These are phyloP conservation scores for Aspergillus diversus DNA, from an alignment of 495 filamentous ascomycete species.

Conservation along the genomic window DNA sequence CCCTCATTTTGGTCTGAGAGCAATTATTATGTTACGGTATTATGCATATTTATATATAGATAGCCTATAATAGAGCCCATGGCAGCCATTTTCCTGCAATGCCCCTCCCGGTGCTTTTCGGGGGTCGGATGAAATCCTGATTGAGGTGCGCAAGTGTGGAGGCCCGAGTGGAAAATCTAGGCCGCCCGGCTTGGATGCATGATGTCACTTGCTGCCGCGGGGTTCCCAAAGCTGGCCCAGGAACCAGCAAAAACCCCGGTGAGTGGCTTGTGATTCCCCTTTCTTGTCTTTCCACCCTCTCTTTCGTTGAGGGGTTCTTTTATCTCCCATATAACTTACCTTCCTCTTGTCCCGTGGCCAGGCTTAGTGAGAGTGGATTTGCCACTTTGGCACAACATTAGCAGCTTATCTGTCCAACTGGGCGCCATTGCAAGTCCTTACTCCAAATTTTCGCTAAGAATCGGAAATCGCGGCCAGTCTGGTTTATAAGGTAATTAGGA, in stretches of 20 bases:
- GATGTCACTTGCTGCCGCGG: conserved; percentile 30
- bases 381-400: neutral
- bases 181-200: conserved; percentile 15
- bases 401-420: neutral
- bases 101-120: neutral
- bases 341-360: neutral
- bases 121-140: conserved; percentile 5
- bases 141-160: conserved; percentile 4
- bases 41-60: conserved; percentile 14
- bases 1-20: conserved; percentile 1
- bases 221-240: conserved; percentile 22
- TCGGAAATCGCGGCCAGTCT: neutral
- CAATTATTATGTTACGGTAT: neutral
- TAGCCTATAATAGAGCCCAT: conserved; percentile 14
- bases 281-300: conserved; percentile 4
- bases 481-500: neutral
- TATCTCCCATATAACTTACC: conserved; percentile 2
- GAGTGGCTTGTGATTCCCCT: conserved; percentile 9
- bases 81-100: neutral
- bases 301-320: neutral
- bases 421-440: neutral
- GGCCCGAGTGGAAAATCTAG: conserved; percentile 13
- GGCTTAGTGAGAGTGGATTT: neutral
- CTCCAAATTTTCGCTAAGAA: neutral
- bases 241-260: conserved; percentile 23